Evolutionary conservation across 2,329 filamentous ascomycete genomes (phyloP).

Genomic region (Cytospora piceae): DNA sequence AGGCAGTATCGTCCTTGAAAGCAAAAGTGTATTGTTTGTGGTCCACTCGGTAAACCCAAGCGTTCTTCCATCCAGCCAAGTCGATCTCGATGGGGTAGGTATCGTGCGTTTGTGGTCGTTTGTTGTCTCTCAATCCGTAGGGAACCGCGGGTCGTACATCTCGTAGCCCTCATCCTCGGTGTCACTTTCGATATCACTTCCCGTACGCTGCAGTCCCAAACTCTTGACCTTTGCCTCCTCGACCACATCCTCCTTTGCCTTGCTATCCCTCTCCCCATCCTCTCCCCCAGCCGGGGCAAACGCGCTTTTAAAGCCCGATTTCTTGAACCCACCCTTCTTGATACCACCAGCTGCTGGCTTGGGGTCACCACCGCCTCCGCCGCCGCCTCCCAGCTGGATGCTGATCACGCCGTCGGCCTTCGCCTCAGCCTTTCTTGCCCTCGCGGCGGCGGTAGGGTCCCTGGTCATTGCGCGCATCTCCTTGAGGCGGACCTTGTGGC

Average conservation of each 20-base stretch:
- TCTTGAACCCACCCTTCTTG: slow-evolving; percentile 76
- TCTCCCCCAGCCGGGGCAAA: slow-evolving; percentile 61
- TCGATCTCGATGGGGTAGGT: background rate
- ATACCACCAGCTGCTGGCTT: slow-evolving; percentile 51
- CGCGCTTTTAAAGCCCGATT: slow-evolving; percentile 80
- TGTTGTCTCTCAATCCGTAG: slow-evolving; percentile 56
- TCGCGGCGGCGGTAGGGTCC: slow-evolving; percentile 66
- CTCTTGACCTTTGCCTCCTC: slow-evolving; percentile 38
- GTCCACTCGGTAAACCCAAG: background rate
- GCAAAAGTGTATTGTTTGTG: background rate
- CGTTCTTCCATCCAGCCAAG: background rate
- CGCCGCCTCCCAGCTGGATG: slow-evolving; percentile 60
- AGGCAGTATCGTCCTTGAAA: background rate
- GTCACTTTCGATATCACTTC: slow-evolving; percentile 56
- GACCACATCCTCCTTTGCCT: slow-evolving; percentile 32
- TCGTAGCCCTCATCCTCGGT: slow-evolving; percentile 74
- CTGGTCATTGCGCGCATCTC: slow-evolving; percentile 86
- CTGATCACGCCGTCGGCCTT: slow-evolving; percentile 71
- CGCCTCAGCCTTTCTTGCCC: slow-evolving; percentile 70
- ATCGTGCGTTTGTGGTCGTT: background rate
- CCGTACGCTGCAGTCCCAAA: slow-evolving; percentile 19
- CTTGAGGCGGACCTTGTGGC: slow-evolving; percentile 86
- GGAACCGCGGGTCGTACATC: slow-evolving; percentile 64
- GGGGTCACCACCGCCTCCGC: slow-evolving; percentile 32
- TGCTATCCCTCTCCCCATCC: slow-evolving; percentile 43